Conservation (phyloP, 179 eudicot species). For the Silene coronaria region DNA sequence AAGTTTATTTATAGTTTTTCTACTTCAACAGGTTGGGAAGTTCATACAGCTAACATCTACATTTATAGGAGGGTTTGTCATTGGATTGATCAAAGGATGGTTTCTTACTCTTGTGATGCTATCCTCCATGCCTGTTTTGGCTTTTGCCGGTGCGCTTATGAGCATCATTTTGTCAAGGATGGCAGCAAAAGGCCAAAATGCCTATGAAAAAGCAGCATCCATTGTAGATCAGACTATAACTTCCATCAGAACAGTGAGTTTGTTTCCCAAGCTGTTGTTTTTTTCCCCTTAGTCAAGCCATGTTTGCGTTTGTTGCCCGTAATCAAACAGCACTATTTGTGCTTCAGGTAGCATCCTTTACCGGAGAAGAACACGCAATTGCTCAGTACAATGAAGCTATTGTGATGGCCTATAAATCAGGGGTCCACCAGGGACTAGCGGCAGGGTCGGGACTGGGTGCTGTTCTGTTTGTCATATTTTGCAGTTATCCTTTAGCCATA, state of each 20-base stretch:
- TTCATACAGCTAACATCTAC: constrained; percentile 48
- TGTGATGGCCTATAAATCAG: constrained; percentile 29
- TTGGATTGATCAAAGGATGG: constrained; percentile 66
- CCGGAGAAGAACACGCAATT: constrained; percentile 36
- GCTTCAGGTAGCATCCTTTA: constrained; percentile 35
- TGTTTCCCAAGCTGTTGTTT: neutral
- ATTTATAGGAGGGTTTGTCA: constrained; percentile 62
- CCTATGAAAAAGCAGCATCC: constrained; percentile 47
- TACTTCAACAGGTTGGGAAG: constrained; percentile 53
- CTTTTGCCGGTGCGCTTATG: constrained; percentile 38
- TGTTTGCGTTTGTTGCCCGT: neutral
- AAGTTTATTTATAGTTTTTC: neutral
- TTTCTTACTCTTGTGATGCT: constrained; percentile 63
- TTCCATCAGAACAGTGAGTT: constrained; percentile 64
- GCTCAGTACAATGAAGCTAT: constrained; percentile 31
- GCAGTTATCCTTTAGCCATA: constrained; percentile 33
- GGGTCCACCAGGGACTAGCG: constrained; percentile 31
- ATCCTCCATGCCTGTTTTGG: constrained; percentile 48
- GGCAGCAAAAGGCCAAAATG: constrained; percentile 43
- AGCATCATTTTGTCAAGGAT: constrained; percentile 33
- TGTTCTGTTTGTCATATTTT: constrained; percentile 24
- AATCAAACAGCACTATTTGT: neutral
- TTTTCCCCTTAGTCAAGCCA: neutral
- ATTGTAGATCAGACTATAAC: constrained; percentile 64
- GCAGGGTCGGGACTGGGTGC: constrained; percentile 31